Evolutionary conservation across 2,329 filamentous ascomycete species (phyloP).

Genomic region (Volutella citrinella): DNA sequence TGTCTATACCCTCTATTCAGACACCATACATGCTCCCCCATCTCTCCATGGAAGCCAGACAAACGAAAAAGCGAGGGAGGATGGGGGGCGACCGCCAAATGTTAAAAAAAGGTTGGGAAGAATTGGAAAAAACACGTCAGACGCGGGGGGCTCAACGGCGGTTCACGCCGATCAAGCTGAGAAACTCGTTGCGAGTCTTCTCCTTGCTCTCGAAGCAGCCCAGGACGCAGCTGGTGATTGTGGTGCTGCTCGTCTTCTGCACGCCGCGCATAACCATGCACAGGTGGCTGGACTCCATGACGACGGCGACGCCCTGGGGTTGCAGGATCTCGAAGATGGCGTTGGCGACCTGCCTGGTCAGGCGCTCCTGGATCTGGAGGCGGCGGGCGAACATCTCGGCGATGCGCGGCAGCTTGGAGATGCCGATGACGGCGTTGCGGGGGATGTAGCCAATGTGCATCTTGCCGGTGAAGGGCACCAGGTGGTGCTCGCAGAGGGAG

Average conservation of each 20-base stretch:
- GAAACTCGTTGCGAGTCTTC: conserved; percentile 93
- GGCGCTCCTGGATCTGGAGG: conserved; percentile 91
- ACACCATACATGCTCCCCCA: too few relatives aligned
- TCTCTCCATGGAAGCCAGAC: too few relatives aligned
- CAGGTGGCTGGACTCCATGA: conserved; percentile 94
- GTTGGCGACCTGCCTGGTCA: conserved; percentile 94
- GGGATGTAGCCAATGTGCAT: conserved; percentile 99
- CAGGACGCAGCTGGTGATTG: conserved; percentile 96
- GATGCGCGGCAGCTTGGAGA: conserved; percentile 93
- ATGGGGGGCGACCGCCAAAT: too few relatives aligned
- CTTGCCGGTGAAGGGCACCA: conserved; percentile 96
- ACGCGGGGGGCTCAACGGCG: too few relatives aligned
- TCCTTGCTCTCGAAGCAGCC: conserved; percentile 90
- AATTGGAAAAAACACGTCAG: too few relatives aligned
- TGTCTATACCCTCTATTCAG: too few relatives aligned
- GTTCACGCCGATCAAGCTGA: conserved; percentile 73
- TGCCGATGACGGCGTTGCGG: conserved; percentile 82
- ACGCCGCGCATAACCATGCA: conserved; percentile 99
- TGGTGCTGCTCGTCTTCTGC: conserved; percentile 81
- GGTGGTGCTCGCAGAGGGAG: conserved; percentile 92
- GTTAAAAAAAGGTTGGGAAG: too few relatives aligned
- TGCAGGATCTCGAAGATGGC: conserved; percentile 91
- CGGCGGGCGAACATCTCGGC: conserved; percentile 95
- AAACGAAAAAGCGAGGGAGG: too few relatives aligned
- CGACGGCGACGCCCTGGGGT: conserved; percentile 91